Conservation (phyloP, 345 rosid genomes). For the Gossypium australe region DNA sequence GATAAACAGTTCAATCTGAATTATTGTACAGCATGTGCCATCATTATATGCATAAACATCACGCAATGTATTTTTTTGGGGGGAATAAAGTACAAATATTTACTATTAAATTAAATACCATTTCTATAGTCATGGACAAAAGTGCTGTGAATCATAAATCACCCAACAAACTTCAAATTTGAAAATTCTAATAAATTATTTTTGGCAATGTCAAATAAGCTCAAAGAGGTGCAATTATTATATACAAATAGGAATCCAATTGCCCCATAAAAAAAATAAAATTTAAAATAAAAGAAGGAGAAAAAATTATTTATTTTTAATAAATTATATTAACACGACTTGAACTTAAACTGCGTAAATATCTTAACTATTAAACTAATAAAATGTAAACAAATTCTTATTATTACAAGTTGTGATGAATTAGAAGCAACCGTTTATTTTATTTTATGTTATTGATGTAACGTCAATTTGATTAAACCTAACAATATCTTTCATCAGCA, state of each 20-base stretch:
- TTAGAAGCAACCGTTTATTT: not conserved
- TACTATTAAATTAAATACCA: not conserved
- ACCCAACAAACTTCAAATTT: no score
- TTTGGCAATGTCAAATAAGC: no score
- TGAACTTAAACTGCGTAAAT: not conserved
- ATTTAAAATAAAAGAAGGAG: no score
- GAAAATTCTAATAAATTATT: no score
- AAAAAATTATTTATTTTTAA: no score
- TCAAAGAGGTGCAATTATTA: no score
- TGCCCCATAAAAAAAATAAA: no score
- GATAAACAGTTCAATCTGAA: not conserved
- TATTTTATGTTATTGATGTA: not conserved
- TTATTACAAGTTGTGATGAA: not conserved
- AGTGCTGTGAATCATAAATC: no score
- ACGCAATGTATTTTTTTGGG: not conserved
- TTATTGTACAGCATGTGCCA: not conserved
- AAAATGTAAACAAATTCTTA: not conserved
- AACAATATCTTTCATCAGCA: not conserved
- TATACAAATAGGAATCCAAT: no score
- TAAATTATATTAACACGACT: no score
- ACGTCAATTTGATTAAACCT: slow-evolving; percentile 11
- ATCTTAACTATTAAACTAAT: fast-evolving
- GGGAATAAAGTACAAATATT: not conserved
- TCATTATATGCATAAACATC: not conserved
- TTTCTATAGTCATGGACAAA: no score